Percentiles rank a stretch among this genome's conserved stretches.
Conservation (phyloP, 257 asterid species). For the Hygrophila difformis region DNA sequence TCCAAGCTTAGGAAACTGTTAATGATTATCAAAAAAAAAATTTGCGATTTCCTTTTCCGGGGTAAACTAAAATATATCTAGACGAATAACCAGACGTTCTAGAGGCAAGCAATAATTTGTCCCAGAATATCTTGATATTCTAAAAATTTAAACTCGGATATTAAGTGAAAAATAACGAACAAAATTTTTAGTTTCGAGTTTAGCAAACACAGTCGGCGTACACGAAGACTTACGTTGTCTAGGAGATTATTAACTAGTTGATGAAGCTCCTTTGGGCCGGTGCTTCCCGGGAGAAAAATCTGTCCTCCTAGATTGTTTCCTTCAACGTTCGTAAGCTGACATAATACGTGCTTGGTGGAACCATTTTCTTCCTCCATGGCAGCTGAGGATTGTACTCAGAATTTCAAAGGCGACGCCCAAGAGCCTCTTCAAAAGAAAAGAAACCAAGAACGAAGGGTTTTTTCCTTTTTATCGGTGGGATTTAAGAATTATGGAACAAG, state of each 20-base stretch:
- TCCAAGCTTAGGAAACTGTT: too few species aligned
- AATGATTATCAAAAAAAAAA: too few species aligned
- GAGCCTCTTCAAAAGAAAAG: too few species aligned
- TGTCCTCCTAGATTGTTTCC: constrained; percentile 60
- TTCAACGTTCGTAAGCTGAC: constrained; percentile 63
- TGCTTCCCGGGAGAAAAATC: constrained; percentile 61
- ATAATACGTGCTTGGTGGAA: constrained; percentile 49
- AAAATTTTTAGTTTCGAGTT: too few species aligned
- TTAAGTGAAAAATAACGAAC: too few species aligned
- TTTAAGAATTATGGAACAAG: too few species aligned
- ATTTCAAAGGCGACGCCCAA: too few species aligned
- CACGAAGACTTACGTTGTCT: constrained; percentile 38
- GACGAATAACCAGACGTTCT: background rate
- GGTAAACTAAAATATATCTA: background rate
- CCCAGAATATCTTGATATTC: background rate
- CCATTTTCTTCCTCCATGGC: constrained; percentile 38
- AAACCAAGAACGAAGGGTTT: too few species aligned
- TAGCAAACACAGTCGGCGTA: too few species aligned
- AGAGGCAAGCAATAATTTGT: background rate
- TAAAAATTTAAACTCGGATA: background rate
- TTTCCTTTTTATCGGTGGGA: too few species aligned
- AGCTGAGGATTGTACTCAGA: too few species aligned
- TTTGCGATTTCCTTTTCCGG: too few species aligned
- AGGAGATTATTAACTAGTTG: constrained; percentile 74
- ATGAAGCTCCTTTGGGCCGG: constrained; percentile 80